Evolutionary conservation across 2,329 filamentous ascomycete species (phyloP), one percentile per base, ranked within the genome.

Genomic region (Trichoderma sp.): DNA sequence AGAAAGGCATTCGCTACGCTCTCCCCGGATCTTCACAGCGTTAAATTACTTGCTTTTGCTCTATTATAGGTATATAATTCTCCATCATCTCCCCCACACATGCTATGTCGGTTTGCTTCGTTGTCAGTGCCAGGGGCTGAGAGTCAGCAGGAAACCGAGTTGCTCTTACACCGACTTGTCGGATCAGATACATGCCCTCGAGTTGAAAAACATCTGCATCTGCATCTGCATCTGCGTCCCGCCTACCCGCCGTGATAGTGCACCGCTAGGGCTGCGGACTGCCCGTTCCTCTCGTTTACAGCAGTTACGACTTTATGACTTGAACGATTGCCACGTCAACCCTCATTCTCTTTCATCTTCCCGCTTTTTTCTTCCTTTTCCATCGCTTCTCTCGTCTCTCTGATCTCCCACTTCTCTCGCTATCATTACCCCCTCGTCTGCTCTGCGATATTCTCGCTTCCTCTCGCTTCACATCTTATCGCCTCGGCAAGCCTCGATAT

Each of bases 301-400:
- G 62, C 69, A 59, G 63, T 50, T 61, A 71, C 69, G 69, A 68
- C 68, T 68, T 67, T 26, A 68, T 43, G 69, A 66, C 53, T 68
- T 61, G 30, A 32, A 71, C 43, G 63, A 68, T 53, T 68, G 63
- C 32, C 68, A 70, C 47, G 59, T 47, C 47, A 61, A 63, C 39
- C 11, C 39, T 13, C 28, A n/a, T 9, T 20, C 58, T 13, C 23
- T 62, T 55, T 11, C 32, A 17, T 20, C 32, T 50, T 36, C 6
- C 36, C 36, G 34, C 65, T 26, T 28, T 47, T 59, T 34, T 43
- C 26, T 34, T n/a, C 20, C 17, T 34, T n/a, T 58, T 9, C 26
- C 32, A 26, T n/a, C 23, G 34, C 63, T 66, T 32, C 30, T 57
- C 50, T 57, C 64, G 13, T 57, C 63, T 20, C 43, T 34, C 55